Evolutionary conservation across 75 land plant genomes (phyloP).

Genomic region (Selaginella tamariscina): DNA sequence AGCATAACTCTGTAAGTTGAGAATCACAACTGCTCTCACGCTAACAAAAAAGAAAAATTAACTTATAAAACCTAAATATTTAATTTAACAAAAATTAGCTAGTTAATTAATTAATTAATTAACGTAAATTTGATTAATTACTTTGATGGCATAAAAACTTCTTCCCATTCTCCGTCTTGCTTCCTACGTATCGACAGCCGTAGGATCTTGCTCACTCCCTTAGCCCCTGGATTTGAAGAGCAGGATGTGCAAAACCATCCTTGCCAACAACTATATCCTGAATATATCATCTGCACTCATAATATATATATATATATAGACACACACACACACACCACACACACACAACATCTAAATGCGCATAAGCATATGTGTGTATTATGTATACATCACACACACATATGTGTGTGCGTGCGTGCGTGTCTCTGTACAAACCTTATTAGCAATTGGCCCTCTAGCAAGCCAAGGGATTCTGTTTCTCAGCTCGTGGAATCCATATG

Average conservation of each 20-base stretch:
- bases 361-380: no score
- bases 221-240: conserved; percentile 33
- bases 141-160: not conserved
- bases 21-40: conserved; percentile 67
- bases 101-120: no score
- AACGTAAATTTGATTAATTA: no score
- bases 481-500: conserved; percentile 92
- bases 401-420: no score
- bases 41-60: conserved; percentile 34
- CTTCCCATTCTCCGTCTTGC: not conserved
- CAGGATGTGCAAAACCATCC: conserved; percentile 98
- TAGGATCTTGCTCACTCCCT: not conserved
- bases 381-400: no score
- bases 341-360: no score
- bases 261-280: conserved; percentile 79
- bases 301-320: no score
- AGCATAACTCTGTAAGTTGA: conserved; percentile 84
- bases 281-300: conserved; percentile 75
- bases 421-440: no score
- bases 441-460: conserved; percentile 83
- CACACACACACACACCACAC: no score
- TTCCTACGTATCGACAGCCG: not conserved
- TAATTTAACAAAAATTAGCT: no score
- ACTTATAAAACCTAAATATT: no score
- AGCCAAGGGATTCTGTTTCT: conserved; percentile 85